Evolutionary conservation across 2,329 filamentous ascomycete genomes (phyloP).

Genomic region (Pyrenochaeta sp.): DNA sequence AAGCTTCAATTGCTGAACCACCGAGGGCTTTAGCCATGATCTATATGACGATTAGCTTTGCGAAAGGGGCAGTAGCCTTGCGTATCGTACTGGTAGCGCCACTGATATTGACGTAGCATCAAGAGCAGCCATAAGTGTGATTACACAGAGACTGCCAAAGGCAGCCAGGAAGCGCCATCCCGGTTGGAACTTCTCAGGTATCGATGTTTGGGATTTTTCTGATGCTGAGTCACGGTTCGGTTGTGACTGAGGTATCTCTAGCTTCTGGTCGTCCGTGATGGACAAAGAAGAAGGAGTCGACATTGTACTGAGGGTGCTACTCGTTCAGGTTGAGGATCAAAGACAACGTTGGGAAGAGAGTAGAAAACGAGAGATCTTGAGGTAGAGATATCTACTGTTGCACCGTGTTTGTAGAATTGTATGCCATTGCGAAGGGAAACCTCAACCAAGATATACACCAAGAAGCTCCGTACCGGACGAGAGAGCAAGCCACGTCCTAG

Average conservation of each 20-base stretch:
- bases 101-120: conserved; percentile 73
- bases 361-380: neutral
- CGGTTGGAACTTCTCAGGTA: conserved; percentile 36
- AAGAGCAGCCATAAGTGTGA: conserved; percentile 69
- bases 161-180: conserved; percentile 38
- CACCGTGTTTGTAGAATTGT: neutral
- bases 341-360: neutral
- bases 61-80: neutral
- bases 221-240: conserved; percentile 15
- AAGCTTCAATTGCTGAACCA: conserved; percentile 52
- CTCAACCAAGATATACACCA: neutral
- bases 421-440: neutral
- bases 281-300: conserved; percentile 18
- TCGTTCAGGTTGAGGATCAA: neutral
- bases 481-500: neutral
- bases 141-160: conserved; percentile 59
- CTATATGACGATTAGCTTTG: conserved; percentile 24
- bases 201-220: conserved; percentile 13
- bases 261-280: conserved; percentile 17
- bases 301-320: conserved; percentile 5
- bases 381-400: neutral
- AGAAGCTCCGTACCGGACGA: neutral
- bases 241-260: conserved; percentile 8
- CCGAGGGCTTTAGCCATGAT: conserved; percentile 48
- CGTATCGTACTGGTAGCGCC: conserved; percentile 57